Percentiles rank a stretch among this genome's conserved stretches.
Evolutionary conservation across 441 rosid genomes (phyloP).

Genomic region (Metrosideros polymorpha): DNA sequence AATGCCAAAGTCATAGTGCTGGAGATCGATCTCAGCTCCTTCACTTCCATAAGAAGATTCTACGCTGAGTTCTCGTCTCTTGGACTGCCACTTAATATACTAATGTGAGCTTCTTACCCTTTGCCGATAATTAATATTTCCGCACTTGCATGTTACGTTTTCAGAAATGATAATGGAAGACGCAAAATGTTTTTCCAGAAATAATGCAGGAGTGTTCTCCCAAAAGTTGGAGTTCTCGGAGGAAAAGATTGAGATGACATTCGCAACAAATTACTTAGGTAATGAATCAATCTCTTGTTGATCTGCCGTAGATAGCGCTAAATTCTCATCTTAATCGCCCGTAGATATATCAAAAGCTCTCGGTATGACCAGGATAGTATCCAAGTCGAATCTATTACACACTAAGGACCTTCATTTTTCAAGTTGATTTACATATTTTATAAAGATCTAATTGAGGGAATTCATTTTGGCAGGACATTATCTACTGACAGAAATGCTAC

Average conservation of each 20-base stretch:
- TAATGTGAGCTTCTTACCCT: slow-evolving; percentile 43
- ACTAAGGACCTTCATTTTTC: background rate
- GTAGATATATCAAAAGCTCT: too few species aligned
- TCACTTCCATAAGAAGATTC: slow-evolving; percentile 66
- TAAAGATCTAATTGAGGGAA: background rate
- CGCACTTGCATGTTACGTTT: background rate
- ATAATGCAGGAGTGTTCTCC: slow-evolving; percentile 83
- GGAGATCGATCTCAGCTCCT: slow-evolving; percentile 81
- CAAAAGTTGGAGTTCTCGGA: slow-evolving; percentile 78
- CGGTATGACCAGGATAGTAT: background rate
- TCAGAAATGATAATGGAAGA: background rate
- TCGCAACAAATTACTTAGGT: slow-evolving; percentile 89
- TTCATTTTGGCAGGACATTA: slow-evolving; percentile 59
- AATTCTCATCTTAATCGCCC: background rate
- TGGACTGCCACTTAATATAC: slow-evolving; percentile 73
- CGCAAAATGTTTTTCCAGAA: slow-evolving; percentile 39
- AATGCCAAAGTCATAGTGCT: slow-evolving; percentile 38
- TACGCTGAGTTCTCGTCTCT: slow-evolving; percentile 54
- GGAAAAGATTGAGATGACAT: slow-evolving; percentile 88
- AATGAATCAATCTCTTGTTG: background rate
- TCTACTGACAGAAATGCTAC: slow-evolving; percentile 65
- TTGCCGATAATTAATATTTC: background rate
- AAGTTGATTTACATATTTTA: background rate
- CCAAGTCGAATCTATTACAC: background rate
- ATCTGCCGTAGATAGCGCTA: background rate